phyloP scores from a whole-genome alignment of 2,329 filamentous ascomycete species.

The Fusarium floridanum region DNA sequence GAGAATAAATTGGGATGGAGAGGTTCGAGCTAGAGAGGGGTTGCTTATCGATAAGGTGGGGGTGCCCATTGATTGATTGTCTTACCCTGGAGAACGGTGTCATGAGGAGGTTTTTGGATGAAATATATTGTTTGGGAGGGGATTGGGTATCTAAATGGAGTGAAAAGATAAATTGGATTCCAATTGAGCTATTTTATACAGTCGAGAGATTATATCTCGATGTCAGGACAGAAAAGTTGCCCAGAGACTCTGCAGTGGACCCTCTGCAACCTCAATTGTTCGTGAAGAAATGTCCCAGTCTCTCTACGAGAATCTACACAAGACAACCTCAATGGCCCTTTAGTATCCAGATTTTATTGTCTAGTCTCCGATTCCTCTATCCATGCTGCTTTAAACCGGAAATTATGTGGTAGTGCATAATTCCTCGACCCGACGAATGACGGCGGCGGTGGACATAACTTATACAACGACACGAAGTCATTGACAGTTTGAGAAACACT shows the following conservation, averaged over 20 bases:
- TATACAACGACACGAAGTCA: not conserved
- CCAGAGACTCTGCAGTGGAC: not conserved
- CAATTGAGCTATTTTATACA: rapidly evolving
- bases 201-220: not conserved
- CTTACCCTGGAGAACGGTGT: slow-evolving; percentile 30
- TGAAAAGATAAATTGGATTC: not conserved
- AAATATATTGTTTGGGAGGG: not conserved
- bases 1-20: slow-evolving; percentile 31
- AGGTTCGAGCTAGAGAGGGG: slow-evolving; percentile 9
- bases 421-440: not conserved
- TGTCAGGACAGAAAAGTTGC: not conserved
- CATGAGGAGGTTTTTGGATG: not conserved
- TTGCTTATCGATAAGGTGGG: slow-evolving; percentile 45
- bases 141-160: not conserved
- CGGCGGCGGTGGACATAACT: not conserved
- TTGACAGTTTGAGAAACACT: not conserved
- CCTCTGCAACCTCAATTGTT: no score
- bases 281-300: not conserved
- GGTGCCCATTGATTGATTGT: not conserved
- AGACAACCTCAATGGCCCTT: not conserved
- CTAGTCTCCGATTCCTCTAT: not conserved
- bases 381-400: not conserved
- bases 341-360: not conserved
- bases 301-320: not conserved
- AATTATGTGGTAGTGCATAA: no score